These are phyloP conservation scores for Amylostereum areolatum DNA, from an alignment of 1,284 basidiomycete genomes.

Conservation along the genomic window DNA sequence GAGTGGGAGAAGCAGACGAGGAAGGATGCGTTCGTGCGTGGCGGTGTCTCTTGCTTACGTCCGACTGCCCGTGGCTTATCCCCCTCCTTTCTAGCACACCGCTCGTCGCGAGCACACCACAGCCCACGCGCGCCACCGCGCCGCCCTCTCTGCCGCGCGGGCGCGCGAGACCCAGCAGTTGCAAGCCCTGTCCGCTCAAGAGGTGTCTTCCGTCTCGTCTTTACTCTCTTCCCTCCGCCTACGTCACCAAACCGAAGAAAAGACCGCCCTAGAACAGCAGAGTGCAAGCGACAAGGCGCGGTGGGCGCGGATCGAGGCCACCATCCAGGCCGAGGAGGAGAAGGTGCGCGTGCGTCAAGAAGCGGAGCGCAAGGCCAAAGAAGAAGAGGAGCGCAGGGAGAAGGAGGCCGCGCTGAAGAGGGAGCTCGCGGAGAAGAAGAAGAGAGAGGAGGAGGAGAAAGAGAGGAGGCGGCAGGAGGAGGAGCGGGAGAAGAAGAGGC, in stretches of 20 bases:
- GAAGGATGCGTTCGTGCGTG: conserved; percentile 58
- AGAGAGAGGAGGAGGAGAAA: conserved; percentile 24
- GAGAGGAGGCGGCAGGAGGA: conserved; percentile 23
- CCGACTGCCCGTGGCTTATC: neutral
- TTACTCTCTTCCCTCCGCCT: conserved; percentile 37
- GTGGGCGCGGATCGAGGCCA: conserved; percentile 56
- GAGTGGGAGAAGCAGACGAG: conserved; percentile 69
- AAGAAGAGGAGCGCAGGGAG: conserved; percentile 37
- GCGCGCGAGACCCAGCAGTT: conserved; percentile 31
- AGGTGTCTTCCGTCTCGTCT: conserved; percentile 43
- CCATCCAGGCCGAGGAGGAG: conserved; percentile 63
- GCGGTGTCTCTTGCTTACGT: neutral
- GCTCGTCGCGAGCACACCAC: conserved; percentile 51
- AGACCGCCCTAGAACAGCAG: conserved; percentile 39
- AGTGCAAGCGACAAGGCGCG: conserved; percentile 44
- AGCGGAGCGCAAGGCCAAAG: conserved; percentile 39
- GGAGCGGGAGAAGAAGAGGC: conserved; percentile 21
- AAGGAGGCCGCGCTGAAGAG: conserved; percentile 26
- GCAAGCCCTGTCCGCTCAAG: conserved; percentile 34
- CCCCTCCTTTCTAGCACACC: conserved; percentile 34
- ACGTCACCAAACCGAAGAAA: conserved; percentile 41
- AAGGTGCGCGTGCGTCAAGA: conserved; percentile 46
- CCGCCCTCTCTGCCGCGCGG: conserved; percentile 31
- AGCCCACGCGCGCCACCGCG: conserved; percentile 31
- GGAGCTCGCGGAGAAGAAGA: conserved; percentile 21